These are phyloP conservation scores for Arthroderma sp. DNA, from an alignment of 2,329 filamentous ascomycete genomes.

Conservation along the genomic window DNA sequence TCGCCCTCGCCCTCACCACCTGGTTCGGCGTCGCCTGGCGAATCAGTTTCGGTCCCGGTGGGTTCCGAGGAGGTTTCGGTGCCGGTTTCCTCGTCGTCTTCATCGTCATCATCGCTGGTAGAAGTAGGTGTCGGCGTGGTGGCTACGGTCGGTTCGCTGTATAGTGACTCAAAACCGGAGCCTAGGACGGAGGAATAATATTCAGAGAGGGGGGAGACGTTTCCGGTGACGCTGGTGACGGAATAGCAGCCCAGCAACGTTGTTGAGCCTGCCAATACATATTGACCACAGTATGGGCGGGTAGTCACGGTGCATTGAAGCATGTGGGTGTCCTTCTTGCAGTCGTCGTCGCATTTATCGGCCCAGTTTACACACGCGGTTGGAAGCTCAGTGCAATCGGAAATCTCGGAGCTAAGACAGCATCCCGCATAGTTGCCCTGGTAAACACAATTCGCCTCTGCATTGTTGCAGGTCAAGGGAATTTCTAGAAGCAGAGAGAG, in stretches of 20 bases:
- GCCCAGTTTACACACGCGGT: slow-evolving; percentile 9
- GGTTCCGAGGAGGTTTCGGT: neutral
- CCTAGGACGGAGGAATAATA: slow-evolving; percentile 12
- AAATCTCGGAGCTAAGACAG: slow-evolving; percentile 9
- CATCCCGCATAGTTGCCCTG: slow-evolving; percentile 11
- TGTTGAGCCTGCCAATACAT: slow-evolving; percentile 8
- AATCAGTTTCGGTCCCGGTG: neutral
- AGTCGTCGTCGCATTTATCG: slow-evolving; percentile 7
- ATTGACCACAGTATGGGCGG: slow-evolving; percentile 11
- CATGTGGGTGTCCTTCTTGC: slow-evolving; percentile 3
- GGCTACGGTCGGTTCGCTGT: neutral
- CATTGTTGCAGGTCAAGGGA: slow-evolving; percentile 10
- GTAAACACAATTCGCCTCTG: slow-evolving; percentile 10
- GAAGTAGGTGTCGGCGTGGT: neutral
- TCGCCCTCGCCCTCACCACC: neutral
- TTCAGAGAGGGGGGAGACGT: slow-evolving; percentile 8
- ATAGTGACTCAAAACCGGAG: slow-evolving; percentile 3
- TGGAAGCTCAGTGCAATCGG: slow-evolving; percentile 10
- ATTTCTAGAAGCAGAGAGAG: slow-evolving; percentile 5
- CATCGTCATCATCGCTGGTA: neutral
- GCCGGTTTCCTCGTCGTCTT: neutral
- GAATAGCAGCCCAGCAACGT: slow-evolving; percentile 10
- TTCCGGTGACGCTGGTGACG: slow-evolving; percentile 4
- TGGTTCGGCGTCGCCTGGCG: neutral
- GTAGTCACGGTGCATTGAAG: slow-evolving; percentile 8